A percentile compares a stretch with the other conserved stretches of the same genome.
These are phyloP conservation scores for Phytophthora tubulina DNA, from an alignment of 352 stramenopile species.

Conservation along the genomic window DNA sequence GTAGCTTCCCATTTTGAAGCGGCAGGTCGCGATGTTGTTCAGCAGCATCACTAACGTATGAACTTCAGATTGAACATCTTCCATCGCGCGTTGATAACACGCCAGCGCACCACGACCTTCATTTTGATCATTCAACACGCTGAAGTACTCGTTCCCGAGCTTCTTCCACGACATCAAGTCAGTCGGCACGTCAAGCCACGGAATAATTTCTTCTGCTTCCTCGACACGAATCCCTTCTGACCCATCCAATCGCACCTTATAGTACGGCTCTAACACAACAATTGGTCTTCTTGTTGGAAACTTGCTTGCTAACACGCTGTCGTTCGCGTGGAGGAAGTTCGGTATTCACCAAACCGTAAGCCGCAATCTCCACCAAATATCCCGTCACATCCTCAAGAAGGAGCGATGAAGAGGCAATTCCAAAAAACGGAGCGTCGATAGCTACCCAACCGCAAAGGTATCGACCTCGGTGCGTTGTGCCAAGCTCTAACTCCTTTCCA, in stretches of 20 bases:
- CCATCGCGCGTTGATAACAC: slow-evolving; percentile 33
- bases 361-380: slow-evolving; percentile 38
- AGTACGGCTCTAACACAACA: slow-evolving; percentile 43
- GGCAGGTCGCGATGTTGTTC: slow-evolving; percentile 33
- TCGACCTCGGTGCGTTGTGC: slow-evolving; percentile 37
- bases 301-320: slow-evolving; percentile 14
- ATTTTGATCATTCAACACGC: slow-evolving; percentile 18
- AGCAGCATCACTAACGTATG: slow-evolving; percentile 28
- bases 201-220: slow-evolving; percentile 19
- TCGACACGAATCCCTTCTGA: slow-evolving; percentile 36
- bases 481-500: slow-evolving; percentile 30
- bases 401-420: slow-evolving; percentile 26
- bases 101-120: slow-evolving; percentile 22
- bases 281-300: slow-evolving; percentile 40
- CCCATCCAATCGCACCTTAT: slow-evolving; percentile 41
- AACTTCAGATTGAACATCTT: slow-evolving; percentile 16
- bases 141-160: slow-evolving; percentile 41
- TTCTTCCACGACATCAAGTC: slow-evolving; percentile 35
- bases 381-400: slow-evolving; percentile 45
- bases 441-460: slow-evolving; percentile 50
- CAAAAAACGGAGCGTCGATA: slow-evolving; percentile 43
- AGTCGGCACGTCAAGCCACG: slow-evolving; percentile 32
- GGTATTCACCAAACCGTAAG: slow-evolving; percentile 34
- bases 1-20: slow-evolving; percentile 24
- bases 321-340: slow-evolving; percentile 20